Conservation (phyloP, 176 grass and related monocot species). For the Musa acuminata region DNA sequence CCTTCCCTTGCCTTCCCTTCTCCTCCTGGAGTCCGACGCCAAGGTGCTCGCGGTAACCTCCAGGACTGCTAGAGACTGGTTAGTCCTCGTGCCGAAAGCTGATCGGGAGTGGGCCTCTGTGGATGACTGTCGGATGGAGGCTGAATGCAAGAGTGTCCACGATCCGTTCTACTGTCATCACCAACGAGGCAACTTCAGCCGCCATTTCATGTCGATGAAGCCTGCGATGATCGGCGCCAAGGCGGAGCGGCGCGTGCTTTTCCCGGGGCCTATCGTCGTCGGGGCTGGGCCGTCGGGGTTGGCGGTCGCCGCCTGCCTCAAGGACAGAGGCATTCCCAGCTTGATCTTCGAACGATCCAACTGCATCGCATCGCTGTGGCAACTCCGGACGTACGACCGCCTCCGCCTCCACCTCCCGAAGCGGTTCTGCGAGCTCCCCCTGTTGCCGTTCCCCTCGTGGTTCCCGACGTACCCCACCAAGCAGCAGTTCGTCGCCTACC, state of each 20-base stretch:
- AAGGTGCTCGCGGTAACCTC: no score
- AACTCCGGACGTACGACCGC: slow-evolving; percentile 55
- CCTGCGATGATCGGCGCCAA: background rate
- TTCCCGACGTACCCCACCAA: slow-evolving; percentile 55
- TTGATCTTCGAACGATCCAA: slow-evolving; percentile 47
- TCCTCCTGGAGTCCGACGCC: background rate
- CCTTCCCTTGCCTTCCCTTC: background rate
- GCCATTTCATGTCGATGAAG: background rate
- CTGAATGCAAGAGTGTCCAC: background rate
- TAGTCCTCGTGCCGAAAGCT: no score
- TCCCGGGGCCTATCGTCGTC: slow-evolving; percentile 40
- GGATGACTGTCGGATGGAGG: background rate
- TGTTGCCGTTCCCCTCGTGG: slow-evolving; percentile 42
- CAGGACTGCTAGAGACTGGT: no score
- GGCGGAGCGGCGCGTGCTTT: background rate
- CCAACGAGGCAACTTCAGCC: no score
- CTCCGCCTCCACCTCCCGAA: slow-evolving; percentile 79
- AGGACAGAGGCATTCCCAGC: slow-evolving; percentile 34
- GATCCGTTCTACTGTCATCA: background rate
- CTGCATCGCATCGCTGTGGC: slow-evolving; percentile 73
- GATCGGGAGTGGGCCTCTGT: background rate
- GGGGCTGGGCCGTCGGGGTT: slow-evolving; percentile 67
- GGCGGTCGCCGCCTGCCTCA: slow-evolving; percentile 47
- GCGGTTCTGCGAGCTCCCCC: slow-evolving; percentile 65
- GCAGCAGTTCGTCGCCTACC: slow-evolving; percentile 72